Evolutionary conservation across 148 eudicot genomes (phyloP).

Genomic region (Arbutus unedo): DNA sequence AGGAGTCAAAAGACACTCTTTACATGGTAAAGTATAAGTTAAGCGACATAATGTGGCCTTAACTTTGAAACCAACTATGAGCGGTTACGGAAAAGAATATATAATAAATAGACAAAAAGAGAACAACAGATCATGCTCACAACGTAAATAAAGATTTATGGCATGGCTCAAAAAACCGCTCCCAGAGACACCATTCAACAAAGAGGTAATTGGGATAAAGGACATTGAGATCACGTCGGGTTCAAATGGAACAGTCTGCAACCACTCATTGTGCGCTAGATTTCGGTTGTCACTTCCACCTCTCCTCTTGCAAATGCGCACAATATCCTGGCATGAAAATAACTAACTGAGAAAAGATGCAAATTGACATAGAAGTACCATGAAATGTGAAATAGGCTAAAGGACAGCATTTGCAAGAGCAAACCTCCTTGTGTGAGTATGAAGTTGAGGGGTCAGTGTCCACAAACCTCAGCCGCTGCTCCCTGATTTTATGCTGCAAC

Average conservation of each 20-base stretch:
- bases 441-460: conserved; percentile 77
- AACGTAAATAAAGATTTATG: conserved; percentile 90
- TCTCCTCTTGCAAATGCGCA: conserved; percentile 85
- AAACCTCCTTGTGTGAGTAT: conserved; percentile 83
- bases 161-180: conserved; percentile 98
- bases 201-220: conserved; percentile 90
- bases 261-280: conserved; percentile 75
- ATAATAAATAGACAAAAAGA: background rate
- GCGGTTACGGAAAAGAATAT: conserved; percentile 1
- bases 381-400: conserved; percentile 7
- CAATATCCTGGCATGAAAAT: conserved; percentile 53
- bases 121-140: conserved; percentile 41
- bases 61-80: background rate
- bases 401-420: conserved; percentile 11
- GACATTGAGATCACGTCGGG: conserved; percentile 97
- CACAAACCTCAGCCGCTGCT: conserved; percentile 77
- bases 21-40: background rate
- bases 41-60: background rate
- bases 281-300: conserved; percentile 72
- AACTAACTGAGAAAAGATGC: background rate
- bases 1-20: background rate
- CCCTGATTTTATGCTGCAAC: conserved; percentile 62
- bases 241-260: conserved; percentile 77
- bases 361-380: conserved; percentile 4
- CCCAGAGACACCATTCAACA: conserved; percentile 92